Evolutionary conservation across 1,284 basidiomycete species (phyloP).

Genomic region (Lignosus rhinocerotis): DNA sequence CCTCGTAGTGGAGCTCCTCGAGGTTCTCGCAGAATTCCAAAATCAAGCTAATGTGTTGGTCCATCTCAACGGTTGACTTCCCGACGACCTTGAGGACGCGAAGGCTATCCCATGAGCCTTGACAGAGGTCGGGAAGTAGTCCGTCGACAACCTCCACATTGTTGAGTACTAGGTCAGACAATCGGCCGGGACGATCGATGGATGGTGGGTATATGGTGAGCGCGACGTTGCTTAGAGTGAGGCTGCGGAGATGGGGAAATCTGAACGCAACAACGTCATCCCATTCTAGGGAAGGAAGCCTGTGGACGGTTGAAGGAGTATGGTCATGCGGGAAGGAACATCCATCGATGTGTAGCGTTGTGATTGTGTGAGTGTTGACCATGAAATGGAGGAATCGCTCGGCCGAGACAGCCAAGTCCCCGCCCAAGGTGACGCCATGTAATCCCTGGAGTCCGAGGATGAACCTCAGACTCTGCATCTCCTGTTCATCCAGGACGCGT

Average conservation of each 20-base stretch:
- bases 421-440: constrained; percentile 44
- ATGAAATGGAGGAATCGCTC: constrained; percentile 48
- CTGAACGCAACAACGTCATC: constrained; percentile 33
- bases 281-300: constrained; percentile 32
- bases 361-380: constrained; percentile 41
- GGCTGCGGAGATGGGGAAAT: constrained; percentile 30
- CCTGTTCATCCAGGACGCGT: constrained; percentile 28
- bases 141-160: constrained; percentile 45
- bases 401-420: constrained; percentile 45
- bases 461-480: constrained; percentile 40
- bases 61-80: constrained; percentile 33
- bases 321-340: constrained; percentile 16
- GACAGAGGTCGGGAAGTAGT: constrained; percentile 40
- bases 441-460: constrained; percentile 46
- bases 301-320: constrained; percentile 2
- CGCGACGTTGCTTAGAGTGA: constrained; percentile 44
- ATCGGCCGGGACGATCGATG: constrained; percentile 35
- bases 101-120: constrained; percentile 37
- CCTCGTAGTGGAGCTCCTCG: constrained; percentile 30
- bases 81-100: constrained; percentile 39
- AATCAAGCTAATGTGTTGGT: constrained; percentile 42
- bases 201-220: constrained; percentile 42
- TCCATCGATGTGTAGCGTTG: constrained; percentile 48
- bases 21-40: constrained; percentile 34
- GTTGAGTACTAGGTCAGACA: constrained; percentile 44